Base-by-base conservation (phyloP, 2,329 filamentous ascomycete species). In the Saccharata proteae region DNA sequence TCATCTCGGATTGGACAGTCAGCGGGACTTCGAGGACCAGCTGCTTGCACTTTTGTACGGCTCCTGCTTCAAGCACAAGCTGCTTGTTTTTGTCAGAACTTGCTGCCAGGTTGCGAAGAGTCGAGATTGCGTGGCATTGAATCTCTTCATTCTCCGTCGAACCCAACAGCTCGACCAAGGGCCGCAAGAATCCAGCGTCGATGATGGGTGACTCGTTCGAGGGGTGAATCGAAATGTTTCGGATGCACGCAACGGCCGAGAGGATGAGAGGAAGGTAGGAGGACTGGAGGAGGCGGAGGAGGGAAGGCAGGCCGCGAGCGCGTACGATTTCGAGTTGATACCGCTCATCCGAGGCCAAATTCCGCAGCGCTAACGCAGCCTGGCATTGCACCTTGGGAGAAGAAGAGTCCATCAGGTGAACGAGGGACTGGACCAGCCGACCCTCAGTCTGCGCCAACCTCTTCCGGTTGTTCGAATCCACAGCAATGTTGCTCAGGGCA, bases 61-160 rank as follows among this genome's bases (percentile, higher is more conserved):
- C 90, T 15, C 90, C 90, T 19, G 90, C 90, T 57, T 96, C 85
- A 29, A 98, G 64, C 1, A 98, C 90, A n/a, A 98, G 69, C 36
- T 92, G 82, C 62, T 98, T 98, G 69, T 98, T 98, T 40, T 84
- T 77, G 54, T 98, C 90, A 6, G 88, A 96, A 59, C 86, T 96
- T 34, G 90, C 90, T 5, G 90, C 90, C 36, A 98, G 68, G 49
- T 98, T 98, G 40, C 90, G 77, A 29, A 98, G 69, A 0, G 90
- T 98, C 4, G 90, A 96, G 42, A 98, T 98, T 35, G 90, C 90
- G 51, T 98, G 90, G 52, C 90, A 98, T 54, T 98, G 90, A 30
- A 98, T 98, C 54, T 98, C 90, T 57, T 98, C 90, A 51, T 94
- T 94, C 46, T 96, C 88, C 1, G 86, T 94, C 7, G 85, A 92